Conservation (phyloP, 768 basidiomycete genomes). For the Boletus edulis region DNA sequence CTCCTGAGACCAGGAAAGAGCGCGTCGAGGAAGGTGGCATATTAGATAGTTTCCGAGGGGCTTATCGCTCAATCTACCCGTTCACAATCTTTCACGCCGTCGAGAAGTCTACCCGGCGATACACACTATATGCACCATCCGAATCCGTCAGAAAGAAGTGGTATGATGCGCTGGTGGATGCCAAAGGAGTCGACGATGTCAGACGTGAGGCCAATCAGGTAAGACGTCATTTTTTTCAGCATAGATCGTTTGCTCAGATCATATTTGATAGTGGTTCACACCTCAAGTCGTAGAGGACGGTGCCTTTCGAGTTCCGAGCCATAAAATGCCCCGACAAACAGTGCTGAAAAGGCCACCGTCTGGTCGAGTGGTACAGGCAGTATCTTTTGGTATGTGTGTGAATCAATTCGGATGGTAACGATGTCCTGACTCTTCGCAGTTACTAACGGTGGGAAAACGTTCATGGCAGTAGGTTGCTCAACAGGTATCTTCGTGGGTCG, state of each 20-base stretch:
- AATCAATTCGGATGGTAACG: neutral
- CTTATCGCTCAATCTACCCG: constrained; percentile 61
- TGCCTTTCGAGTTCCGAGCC: constrained; percentile 53
- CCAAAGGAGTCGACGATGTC: constrained; percentile 60
- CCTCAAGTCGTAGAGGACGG: constrained; percentile 56
- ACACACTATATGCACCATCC: constrained; percentile 67
- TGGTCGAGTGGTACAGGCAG: constrained; percentile 59
- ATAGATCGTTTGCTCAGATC: constrained; percentile 6
- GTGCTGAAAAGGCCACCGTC: constrained; percentile 38
- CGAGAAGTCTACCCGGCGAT: constrained; percentile 52
- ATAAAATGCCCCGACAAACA: constrained; percentile 30
- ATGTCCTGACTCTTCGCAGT: constrained; percentile 32
- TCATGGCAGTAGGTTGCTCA: constrained; percentile 62
- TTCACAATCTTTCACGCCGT: constrained; percentile 76
- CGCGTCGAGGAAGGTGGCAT: constrained; percentile 56
- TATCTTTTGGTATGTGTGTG: constrained; percentile 59
- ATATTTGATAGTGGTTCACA: constrained; percentile 58
- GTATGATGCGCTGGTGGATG: constrained; percentile 56
- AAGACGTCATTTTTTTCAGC: neutral
- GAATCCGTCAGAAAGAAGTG: constrained; percentile 62
- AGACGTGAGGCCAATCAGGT: constrained; percentile 76
- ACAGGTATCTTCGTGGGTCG: constrained; percentile 69
- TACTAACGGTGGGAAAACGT: constrained; percentile 46
- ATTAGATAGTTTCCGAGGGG: constrained; percentile 52
- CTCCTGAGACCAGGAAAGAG: constrained; percentile 64